Evolutionary conservation across 2,329 filamentous ascomycete genomes (phyloP).

Genomic region (Chrysoporthe cubensis): DNA sequence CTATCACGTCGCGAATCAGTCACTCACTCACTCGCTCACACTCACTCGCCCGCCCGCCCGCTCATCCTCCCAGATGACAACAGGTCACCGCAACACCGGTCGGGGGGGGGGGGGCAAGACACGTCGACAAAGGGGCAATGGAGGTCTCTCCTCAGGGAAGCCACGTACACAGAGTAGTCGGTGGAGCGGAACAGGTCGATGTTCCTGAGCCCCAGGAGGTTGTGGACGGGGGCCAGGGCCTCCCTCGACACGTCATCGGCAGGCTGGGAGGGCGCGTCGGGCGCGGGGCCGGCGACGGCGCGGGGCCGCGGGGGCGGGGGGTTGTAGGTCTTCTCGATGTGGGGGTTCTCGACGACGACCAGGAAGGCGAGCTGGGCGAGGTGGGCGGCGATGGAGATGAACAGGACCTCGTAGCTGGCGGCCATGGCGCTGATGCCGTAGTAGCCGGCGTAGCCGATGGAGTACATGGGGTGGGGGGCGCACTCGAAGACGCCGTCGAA

Average conservation of each 20-base stretch:
- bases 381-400: conserved; percentile 95
- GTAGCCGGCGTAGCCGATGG: conserved; percentile 95
- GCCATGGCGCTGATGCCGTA: conserved; percentile 99
- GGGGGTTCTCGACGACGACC: conserved; percentile 89
- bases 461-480: conserved; percentile 99
- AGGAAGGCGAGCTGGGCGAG: conserved; percentile 94
- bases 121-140: too few relatives aligned
- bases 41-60: too few relatives aligned
- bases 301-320: conserved; percentile 75
- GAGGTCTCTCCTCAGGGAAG: not conserved
- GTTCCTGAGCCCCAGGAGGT: conserved; percentile 80
- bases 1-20: not conserved
- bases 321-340: conserved; percentile 98
- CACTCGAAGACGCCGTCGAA: conserved; percentile 99
- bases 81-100: too few relatives aligned
- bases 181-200: conserved; percentile 87
- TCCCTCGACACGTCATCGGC: conserved; percentile 31
- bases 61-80: not conserved
- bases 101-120: too few relatives aligned
- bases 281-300: conserved; percentile 36
- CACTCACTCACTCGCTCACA: not conserved
- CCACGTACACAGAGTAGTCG: conserved; percentile 68
- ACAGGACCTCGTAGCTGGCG: conserved; percentile 94
- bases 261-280: conserved; percentile 33
- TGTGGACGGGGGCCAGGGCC: conserved; percentile 73